Conservation (phyloP, 2,329 filamentous ascomycete species). For the Arachnopeziza araneosa region DNA sequence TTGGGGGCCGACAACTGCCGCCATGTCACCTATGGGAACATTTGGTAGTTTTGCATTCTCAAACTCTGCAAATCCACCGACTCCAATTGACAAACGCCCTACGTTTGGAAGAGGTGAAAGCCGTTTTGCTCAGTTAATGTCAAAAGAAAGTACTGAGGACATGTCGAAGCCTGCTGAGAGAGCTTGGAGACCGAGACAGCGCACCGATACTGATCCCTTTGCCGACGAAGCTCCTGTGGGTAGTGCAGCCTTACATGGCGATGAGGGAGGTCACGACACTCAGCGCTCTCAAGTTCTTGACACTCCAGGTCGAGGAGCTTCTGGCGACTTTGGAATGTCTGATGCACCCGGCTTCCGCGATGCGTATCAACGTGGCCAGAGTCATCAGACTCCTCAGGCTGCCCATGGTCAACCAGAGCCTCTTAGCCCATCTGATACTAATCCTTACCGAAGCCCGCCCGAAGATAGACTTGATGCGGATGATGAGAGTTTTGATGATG, state of each 20-base stretch:
- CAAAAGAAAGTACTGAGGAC: constrained; percentile 69
- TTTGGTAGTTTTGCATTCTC: constrained; percentile 86
- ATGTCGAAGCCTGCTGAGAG: constrained; percentile 48
- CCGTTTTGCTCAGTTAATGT: constrained; percentile 78
- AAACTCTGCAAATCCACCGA: constrained; percentile 44
- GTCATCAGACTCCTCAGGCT: constrained; percentile 32
- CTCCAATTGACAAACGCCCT: constrained; percentile 64
- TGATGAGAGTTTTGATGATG: constrained; percentile 34
- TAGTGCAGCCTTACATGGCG: constrained; percentile 69
- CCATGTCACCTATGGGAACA: constrained; percentile 69
- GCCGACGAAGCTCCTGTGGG: constrained; percentile 60
- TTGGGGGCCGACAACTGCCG: constrained; percentile 49
- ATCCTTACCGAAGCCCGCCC: constrained; percentile 89
- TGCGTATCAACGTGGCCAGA: constrained; percentile 42
- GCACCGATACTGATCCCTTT: constrained; percentile 72
- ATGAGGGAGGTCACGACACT: constrained; percentile 45
- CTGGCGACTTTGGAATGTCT: constrained; percentile 58
- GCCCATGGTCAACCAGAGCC: constrained; percentile 57
- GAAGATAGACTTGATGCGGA: constrained; percentile 57
- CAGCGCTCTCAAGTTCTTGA: constrained; percentile 38
- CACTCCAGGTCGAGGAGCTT: constrained; percentile 36
- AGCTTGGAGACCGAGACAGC: constrained; percentile 54
- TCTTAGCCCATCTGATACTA: constrained; percentile 89
- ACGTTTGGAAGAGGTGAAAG: constrained; percentile 70
- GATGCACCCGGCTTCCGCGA: constrained; percentile 54